Base-by-base conservation (phyloP, 2,329 filamentous ascomycete species). In the Helotiales sp. region DNA sequence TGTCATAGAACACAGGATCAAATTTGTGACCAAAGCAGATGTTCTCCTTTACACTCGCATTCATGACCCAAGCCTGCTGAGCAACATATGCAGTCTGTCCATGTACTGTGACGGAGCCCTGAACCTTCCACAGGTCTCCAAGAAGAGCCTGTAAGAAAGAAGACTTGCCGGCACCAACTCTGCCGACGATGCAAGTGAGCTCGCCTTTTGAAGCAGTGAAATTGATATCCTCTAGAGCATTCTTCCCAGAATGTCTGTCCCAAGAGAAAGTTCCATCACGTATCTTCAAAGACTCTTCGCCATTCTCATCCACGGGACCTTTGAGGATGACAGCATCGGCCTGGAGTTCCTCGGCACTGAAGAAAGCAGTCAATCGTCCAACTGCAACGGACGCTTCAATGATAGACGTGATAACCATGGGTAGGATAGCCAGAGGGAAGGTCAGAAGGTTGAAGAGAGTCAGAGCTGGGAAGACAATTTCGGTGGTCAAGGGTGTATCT, bases 361-460 rank as follows among this genome's bases (percentile, higher is more conserved):
- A 88, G 79, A 93, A 99, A 43, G 89, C 86, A 0, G 93, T 96
- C 71, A 99, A 83, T 75, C 96, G 92, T 30, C 87, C 88, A 24
- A 96, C 93, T 26, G 96, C 96, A 64, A 99, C 96, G n/a, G 89
- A 92, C 11, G 96, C 94, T 79, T 99, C 96, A 34, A 99, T 93
- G 70, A 99, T 93, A 6, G 95, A 91, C 0, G 94, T 97, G 73
- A 99, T 98, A 43, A 99, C 94, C 94, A 99, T 98, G 7, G 96
- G 96, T 32, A 99, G 83, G 43, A 99, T 90, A 2, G 96, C 91
- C 63, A 99, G 87, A 1, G 96, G 96, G 81, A 99, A 99, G 0
- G 94, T 96, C 55, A 99, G 86, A 30, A 99, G 84, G 77, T 99
- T 99, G 87, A 99, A 99, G 26, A 99, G 85, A 0, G 96, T 94